Percentiles rank a stretch among this genome's conserved stretches.
Conservation (phyloP, 2,329 filamentous ascomycete genomes). For the Chaetomiaceae sp. region DNA sequence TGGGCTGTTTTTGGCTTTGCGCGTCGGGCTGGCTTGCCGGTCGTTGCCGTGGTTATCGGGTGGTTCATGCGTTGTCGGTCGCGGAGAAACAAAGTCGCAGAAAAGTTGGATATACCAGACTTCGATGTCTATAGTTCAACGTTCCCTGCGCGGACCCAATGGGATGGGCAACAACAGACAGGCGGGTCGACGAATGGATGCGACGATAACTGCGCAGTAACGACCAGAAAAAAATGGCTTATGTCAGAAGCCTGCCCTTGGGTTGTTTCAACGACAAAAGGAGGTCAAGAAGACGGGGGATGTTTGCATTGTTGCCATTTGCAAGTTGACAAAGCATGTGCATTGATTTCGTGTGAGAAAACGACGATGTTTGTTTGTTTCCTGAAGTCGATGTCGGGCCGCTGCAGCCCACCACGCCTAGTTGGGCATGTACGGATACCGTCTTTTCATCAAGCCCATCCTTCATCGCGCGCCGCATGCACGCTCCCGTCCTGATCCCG, state of each 20-base stretch:
- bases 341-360: too few species aligned
- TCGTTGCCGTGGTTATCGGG: conserved; percentile 12
- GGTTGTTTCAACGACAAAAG: neutral
- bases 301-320: too few species aligned
- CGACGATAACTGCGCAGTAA: too few species aligned
- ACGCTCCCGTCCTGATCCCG: neutral
- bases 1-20: too few species aligned
- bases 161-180: neutral
- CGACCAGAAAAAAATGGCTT: too few species aligned
- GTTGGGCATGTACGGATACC: too few species aligned
- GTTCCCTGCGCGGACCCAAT: conserved; percentile 3
- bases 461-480: neutral
- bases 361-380: too few species aligned
- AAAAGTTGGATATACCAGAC: conserved; percentile 12
- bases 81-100: conserved; percentile 1
- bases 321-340: too few species aligned
- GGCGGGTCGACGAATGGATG: neutral
- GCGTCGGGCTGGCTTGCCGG: neutral
- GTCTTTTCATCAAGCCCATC: neutral
- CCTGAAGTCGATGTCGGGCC: conserved; percentile 8
- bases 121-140: conserved; percentile 15
- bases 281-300: too few species aligned
- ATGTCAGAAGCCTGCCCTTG: conserved; percentile 6
- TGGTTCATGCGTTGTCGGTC: neutral
- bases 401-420: too few species aligned